phyloP scores from a whole-genome alignment of 495 filamentous ascomycete genomes.

The Hyaloscypha bicolor region DNA sequence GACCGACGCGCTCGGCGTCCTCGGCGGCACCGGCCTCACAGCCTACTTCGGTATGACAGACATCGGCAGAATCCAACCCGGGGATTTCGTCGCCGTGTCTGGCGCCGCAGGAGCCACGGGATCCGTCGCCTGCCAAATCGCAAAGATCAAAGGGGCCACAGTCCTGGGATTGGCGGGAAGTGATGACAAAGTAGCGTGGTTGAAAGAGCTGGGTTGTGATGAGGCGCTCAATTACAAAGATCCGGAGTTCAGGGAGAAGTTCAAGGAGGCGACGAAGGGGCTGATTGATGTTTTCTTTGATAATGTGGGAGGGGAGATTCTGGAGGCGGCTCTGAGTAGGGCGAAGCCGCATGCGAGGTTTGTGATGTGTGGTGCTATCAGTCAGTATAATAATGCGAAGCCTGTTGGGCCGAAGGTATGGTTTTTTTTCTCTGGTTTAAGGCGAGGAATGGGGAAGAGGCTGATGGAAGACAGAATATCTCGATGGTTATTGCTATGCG shows the following conservation, averaged over 20 bases:
- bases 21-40: constrained; percentile 61
- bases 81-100: constrained; percentile 68
- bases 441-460: neutral
- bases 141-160: constrained; percentile 61
- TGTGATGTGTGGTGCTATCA: constrained; percentile 61
- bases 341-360: constrained; percentile 59
- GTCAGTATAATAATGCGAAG: constrained; percentile 44
- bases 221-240: constrained; percentile 70
- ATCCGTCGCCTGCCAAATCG: constrained; percentile 69
- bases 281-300: constrained; percentile 71
- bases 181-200: constrained; percentile 66
- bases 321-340: constrained; percentile 60
- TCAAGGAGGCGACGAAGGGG: constrained; percentile 60
- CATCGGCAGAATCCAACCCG: constrained; percentile 56
- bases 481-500: constrained; percentile 45
- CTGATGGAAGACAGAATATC: constrained; percentile 36
- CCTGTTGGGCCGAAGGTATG: constrained; percentile 34
- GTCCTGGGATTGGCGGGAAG: constrained; percentile 64
- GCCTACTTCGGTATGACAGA: constrained; percentile 69
- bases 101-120: constrained; percentile 74
- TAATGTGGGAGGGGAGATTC: constrained; percentile 70
- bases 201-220: constrained; percentile 63
- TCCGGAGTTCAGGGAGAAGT: constrained; percentile 54
- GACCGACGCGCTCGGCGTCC: constrained; percentile 62
- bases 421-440: neutral